Base-by-base conservation (phyloP, 2,329 filamentous ascomycete species). In the Neopestalotiopsis sp. region DNA sequence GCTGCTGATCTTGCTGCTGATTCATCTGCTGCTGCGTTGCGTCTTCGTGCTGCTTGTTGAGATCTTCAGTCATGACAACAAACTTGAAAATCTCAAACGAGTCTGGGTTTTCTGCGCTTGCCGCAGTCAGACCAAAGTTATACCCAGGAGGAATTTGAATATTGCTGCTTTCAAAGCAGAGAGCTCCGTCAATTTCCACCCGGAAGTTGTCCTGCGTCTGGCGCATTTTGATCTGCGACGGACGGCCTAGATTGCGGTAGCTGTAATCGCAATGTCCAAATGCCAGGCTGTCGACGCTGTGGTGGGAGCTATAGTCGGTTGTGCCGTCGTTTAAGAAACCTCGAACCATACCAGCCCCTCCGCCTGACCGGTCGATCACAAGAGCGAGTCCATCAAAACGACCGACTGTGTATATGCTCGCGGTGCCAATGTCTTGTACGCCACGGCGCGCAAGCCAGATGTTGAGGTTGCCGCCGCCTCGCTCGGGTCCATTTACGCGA, bases 31-130 rank as follows among this genome's bases (percentile, higher is more conserved):
- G 74, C 57, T 76, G 75, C 30, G 75, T 74, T 60, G 76, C 71
- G 30, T 72, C 75, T 28, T 82, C 70, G 75, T 76, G 70, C 57
- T 78, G 76, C 9, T 78, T 75, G 64, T 80, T 76, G 68, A 75
- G 78, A 38, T 79, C 78, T 32, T 89, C 87, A 12, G 88, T 90
- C 76, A 91, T 89, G 65, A 96, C 89, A 45, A 92, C 86, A 77
- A 98, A 88, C 79, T 95, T 97, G 85, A 95, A 96, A 73, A 97
- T 81, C 81, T 99, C 96, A 76, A 98, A 97, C 4, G 94, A 97
- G 82, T 99, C 96, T 0, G 96, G 94, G 75, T 90, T 95, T 73
- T 98, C 95, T 38, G 94, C 93, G 3, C 94, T 95, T 17, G 94
- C 93, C 57, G 95, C 96, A 13, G 92, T 94, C 74, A 99, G 84